These are phyloP conservation scores for Blastocystis sp. DNA, from an alignment of 352 stramenopile genomes.

Conservation along the genomic window DNA sequence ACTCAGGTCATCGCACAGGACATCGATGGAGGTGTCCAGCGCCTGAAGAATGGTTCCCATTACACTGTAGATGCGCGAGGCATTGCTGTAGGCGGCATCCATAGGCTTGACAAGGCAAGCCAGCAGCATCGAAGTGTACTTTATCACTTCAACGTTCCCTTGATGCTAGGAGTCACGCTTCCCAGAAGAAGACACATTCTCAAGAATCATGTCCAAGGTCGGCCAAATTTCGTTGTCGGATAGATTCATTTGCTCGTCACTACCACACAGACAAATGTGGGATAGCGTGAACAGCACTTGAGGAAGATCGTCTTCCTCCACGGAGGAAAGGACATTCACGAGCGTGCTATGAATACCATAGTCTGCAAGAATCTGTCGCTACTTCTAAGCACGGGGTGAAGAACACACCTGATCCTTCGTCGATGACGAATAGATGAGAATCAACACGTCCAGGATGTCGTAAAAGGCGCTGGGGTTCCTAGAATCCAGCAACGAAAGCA, in stretches of 20 bases:
- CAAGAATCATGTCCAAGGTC: neutral
- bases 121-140: neutral
- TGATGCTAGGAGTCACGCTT: neutral
- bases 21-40: slow-evolving; percentile 6
- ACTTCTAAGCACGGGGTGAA: neutral
- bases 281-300: neutral
- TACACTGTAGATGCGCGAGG: neutral
- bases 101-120: neutral
- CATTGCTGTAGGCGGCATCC: neutral
- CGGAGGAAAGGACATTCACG: slow-evolving; percentile 7
- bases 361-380: slow-evolving; percentile 36
- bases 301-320: neutral
- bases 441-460: slow-evolving; percentile 11
- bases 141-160: neutral
- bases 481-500: neutral
- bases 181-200: neutral
- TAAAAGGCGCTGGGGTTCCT: neutral
- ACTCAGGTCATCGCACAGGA: neutral
- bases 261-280: neutral
- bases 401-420: slow-evolving; percentile 12
- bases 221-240: slow-evolving; percentile 56
- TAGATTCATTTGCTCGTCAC: slow-evolving; percentile 7
- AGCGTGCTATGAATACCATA: slow-evolving; percentile 26
- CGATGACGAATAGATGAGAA: neutral
- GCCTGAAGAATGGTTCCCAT: slow-evolving; percentile 18